Evolutionary conservation across 176 grass and related monocot species (phyloP).

Genomic region (Cenchrus purpureus): DNA sequence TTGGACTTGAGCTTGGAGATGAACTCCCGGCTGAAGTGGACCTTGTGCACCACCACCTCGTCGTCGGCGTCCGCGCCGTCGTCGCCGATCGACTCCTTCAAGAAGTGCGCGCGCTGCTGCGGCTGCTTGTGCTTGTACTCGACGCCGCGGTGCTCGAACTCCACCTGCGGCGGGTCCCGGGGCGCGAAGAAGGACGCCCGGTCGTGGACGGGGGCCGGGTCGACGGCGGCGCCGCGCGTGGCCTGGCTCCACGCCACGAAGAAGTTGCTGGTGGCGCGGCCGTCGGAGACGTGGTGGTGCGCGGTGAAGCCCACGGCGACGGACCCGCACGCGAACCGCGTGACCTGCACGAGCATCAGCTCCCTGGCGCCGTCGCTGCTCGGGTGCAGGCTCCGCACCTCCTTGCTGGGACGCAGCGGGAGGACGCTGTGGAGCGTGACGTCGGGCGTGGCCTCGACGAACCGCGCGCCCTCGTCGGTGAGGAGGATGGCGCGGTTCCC

Average conservation of each 20-base stretch:
- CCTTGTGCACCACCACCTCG: conserved; percentile 18
- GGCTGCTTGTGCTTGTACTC: neutral
- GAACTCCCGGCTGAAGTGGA: conserved; percentile 23
- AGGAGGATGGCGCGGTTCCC: conserved; percentile 1
- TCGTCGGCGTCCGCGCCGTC: neutral
- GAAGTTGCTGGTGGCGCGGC: conserved; percentile 23
- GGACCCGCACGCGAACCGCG: conserved; percentile 19
- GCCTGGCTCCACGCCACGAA: conserved; percentile 27
- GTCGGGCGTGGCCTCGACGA: neutral
- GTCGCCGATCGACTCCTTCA: neutral
- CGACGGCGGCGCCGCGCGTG: neutral
- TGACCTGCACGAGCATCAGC: conserved; percentile 10
- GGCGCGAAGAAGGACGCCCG: conserved; percentile 6
- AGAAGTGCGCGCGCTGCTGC: too few relatives aligned
- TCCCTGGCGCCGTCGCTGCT: conserved; percentile 1
- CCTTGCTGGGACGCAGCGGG: neutral
- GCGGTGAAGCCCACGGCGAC: conserved; percentile 7
- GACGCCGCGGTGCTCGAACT: conserved; percentile 16
- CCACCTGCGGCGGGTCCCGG: neutral
- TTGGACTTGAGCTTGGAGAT: neutral
- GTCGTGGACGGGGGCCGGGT: neutral
- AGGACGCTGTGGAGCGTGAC: neutral
- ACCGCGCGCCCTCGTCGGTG: neutral
- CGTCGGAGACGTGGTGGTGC: conserved; percentile 4
- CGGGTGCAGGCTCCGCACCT: conserved; percentile 9